phyloP scores from a whole-genome alignment of 164 flowering plant species.

The Berberis thunbergii region DNA sequence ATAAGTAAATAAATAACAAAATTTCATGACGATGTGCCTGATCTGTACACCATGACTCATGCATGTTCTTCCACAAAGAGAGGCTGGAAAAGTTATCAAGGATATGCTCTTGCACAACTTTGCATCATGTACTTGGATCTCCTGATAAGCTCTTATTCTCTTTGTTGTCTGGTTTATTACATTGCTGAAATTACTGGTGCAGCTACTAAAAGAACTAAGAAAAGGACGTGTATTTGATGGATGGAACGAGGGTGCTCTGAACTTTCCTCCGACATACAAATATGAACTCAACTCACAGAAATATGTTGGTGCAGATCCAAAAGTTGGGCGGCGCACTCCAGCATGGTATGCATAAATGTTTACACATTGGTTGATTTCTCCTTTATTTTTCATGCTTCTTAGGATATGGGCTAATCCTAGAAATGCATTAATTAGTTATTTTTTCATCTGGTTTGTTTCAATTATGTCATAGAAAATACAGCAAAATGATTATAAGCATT shows the following conservation, averaged over 20 bases:
- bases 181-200: constrained; percentile 7
- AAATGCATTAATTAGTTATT: no score
- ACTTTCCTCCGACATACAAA: constrained; percentile 89
- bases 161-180: background rate
- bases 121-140: background rate
- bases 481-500: background rate
- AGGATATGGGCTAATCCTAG: no score
- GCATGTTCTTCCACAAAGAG: no score
- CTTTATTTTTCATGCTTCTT: background rate
- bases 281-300: constrained; percentile 67
- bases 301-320: constrained; percentile 69
- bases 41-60: no score
- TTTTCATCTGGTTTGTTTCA: no score
- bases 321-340: constrained; percentile 77
- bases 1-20: no score
- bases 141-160: background rate
- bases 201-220: constrained; percentile 62
- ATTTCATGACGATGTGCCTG: no score
- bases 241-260: constrained; percentile 78
- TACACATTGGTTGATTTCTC: background rate
- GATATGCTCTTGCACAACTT: no score
- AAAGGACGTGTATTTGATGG: constrained; percentile 87
- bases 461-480: no score
- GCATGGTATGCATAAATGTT: constrained; percentile 53
- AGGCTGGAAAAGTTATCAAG: no score